Evolutionary conservation across 208 protist genomes (phyloP), one percentile per base, ranked within the genome.

Genomic region (Kentomonas sorsogonicus): DNA sequence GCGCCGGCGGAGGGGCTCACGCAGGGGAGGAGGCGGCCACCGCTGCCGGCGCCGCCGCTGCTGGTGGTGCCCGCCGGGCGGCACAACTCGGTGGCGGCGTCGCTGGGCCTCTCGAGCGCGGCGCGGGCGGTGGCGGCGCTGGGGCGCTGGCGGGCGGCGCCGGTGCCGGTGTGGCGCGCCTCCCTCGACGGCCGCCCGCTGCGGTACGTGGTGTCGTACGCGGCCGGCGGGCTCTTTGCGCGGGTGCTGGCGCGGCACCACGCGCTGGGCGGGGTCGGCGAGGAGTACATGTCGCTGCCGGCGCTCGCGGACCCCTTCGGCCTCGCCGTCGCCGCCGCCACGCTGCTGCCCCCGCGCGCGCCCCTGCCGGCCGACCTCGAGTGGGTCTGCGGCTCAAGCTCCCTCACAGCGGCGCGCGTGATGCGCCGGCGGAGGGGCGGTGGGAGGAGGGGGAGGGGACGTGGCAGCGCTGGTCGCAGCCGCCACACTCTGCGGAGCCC

Each of bases 21-120:
- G 7, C 9, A n/a, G 41, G 23, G 57, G 13, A 26, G 53, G 25
- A 30, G 44, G 7, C 63, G 27, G 22, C 48, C 62, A 31, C 15
- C 64, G 18, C 44, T 64, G 44, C 20, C 63, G 38, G 7, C 33
- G 7, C 59, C 54, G 36, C 82, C 86, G 25, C 56, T 93, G n/a
- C 51, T 89, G 7, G 40, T 86, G 4, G 71, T 93, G 40, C 86
- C 86, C 0, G 73, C 77, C 20, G 86, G 86, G 11, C 41, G 86
- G 36, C 77, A 86, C 61, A 93, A 93, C 72, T 88, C 77, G 31
- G 76, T 93, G 22, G 79, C 86, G 26, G 54, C 61, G 38, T 89
- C 81, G 9, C 78, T 90, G 40, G 83, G 83, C 39, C 52, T 93
- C 7, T 51, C 54, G 29, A 79, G 74, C 2, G 79, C 78, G 3